Conservation (phyloP, 1,284 basidiomycete genomes). For the Cryptococcus sp. region DNA sequence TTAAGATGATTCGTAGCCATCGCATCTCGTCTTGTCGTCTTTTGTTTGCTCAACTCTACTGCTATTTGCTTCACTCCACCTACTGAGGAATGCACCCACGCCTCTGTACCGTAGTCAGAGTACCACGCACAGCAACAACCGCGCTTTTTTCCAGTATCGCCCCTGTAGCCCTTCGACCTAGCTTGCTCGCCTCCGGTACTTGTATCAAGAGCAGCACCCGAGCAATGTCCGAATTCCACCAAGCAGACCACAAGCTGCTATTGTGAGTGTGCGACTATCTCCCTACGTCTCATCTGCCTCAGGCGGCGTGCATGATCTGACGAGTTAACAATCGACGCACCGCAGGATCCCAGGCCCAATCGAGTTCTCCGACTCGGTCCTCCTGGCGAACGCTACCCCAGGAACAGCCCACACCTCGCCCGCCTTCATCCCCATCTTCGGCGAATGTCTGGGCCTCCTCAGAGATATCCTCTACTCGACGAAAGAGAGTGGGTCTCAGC, state of each 20-base stretch:
- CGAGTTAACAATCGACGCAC: not conserved
- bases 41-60: not conserved
- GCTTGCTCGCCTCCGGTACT: not conserved
- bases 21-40: not conserved
- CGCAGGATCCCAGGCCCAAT: slow-evolving; percentile 53
- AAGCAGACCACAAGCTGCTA: slow-evolving; percentile 52
- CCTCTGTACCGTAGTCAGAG: not conserved
- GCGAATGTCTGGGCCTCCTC: slow-evolving; percentile 86
- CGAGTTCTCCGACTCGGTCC: slow-evolving; percentile 53
- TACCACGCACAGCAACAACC: not conserved
- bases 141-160: too few relatives aligned
- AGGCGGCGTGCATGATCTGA: not conserved
- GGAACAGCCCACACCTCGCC: slow-evolving; percentile 87
- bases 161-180: too few relatives aligned
- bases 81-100: not conserved
- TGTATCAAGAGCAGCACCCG: not conserved
- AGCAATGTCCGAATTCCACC: slow-evolving; percentile 34
- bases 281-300: not conserved
- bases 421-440: slow-evolving; percentile 87
- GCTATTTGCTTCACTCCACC: not conserved
- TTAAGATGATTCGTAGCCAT: not conserved
- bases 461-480: slow-evolving; percentile 75
- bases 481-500: slow-evolving; percentile 61
- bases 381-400: slow-evolving; percentile 58
- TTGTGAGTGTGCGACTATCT: slow-evolving; percentile 33